Evolutionary conservation across 192 early-diverging fungal genomes (phyloP).

Genomic region (Rhizoclosmatium sp.): DNA sequence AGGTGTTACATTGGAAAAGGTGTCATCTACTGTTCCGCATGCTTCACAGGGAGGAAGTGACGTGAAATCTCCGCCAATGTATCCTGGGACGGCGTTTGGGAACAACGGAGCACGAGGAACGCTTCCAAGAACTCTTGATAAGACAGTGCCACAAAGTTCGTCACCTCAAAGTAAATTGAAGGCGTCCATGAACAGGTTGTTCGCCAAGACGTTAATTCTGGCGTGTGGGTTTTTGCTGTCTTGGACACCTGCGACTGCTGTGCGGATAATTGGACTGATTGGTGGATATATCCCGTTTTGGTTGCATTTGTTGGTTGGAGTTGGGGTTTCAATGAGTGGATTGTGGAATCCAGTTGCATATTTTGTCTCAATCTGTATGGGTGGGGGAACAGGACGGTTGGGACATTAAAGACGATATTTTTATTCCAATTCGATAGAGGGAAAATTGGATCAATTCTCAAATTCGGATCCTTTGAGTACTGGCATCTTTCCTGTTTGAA

Average conservation of each 20-base stretch:
- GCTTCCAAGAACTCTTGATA: too few relatives aligned
- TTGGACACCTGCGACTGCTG: conserved; percentile 9
- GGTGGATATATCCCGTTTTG: conserved; percentile 4
- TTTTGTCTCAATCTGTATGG: neutral
- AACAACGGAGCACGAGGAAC: too few relatives aligned
- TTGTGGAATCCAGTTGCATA: conserved; percentile 26
- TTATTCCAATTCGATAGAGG: too few relatives aligned
- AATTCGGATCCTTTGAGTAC: conserved; percentile 3
- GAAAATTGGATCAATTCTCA: neutral
- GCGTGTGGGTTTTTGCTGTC: conserved; percentile 15
- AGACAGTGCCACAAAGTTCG: too few relatives aligned
- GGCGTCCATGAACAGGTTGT: neutral
- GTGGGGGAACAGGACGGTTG: too few relatives aligned
- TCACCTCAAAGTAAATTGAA: neutral
- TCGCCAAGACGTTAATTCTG: neutral
- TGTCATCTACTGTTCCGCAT: too few relatives aligned
- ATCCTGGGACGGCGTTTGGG: too few relatives aligned
- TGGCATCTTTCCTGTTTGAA: conserved; percentile 30
- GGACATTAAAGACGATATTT: too few relatives aligned
- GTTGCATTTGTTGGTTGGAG: neutral
- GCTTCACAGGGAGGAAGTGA: too few relatives aligned
- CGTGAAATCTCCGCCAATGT: too few relatives aligned
- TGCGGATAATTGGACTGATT: conserved; percentile 3
- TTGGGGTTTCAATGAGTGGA: conserved; percentile 1
- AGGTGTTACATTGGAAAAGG: too few relatives aligned